Evolutionary conservation across 495 filamentous ascomycete species (phyloP), one percentile per base, ranked within the genome.

Genomic region (Haplographium delicatum): DNA sequence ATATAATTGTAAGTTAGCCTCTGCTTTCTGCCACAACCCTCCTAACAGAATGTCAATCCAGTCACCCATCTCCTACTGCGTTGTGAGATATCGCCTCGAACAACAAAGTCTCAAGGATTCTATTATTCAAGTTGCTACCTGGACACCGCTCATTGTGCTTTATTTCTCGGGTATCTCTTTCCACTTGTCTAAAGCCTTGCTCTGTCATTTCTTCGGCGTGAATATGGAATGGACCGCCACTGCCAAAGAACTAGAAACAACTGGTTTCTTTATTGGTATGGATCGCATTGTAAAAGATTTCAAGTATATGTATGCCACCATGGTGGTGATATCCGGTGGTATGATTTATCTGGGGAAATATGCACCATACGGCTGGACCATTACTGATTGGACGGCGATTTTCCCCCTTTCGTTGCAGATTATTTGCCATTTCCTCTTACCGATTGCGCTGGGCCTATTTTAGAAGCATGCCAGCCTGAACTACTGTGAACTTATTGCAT

Each of bases 201-300:
- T 81, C 22, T 74, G 68, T 45, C 81, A 84, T 56, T 73, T 82
- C 62, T 76, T 82, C 56, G 66, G 71, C 63, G 72, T 83, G 58
- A 71, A 78, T 53, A 83, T 83, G 71, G 65, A 66, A 30, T 84
- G 81, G 81, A 73, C 72, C 2, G 72, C 79, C 7, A 84, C 81
- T 1, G 73, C 80, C 20, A 78, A 76, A 62, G 82, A 85, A 56
- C 62, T 74, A 18, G 81, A 82, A 52, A 61, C 62, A 22, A 60
- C 22, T 19, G 48, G 48, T 6, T 55, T 59, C 52, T 30, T 41
- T 15, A 51, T 50, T 25, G 49, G 40, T 24, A 9, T 56, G 16
- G 23, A 46, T 20, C 39, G 40, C 24, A 58, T 54, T 28, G 34
- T 46, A 19, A 38, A 28, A 8, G 41, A 50, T 37, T 58, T 58